Evolutionary conservation across 2,329 filamentous ascomycete genomes (phyloP).

Genomic region (Ambrosiella beaveri): DNA sequence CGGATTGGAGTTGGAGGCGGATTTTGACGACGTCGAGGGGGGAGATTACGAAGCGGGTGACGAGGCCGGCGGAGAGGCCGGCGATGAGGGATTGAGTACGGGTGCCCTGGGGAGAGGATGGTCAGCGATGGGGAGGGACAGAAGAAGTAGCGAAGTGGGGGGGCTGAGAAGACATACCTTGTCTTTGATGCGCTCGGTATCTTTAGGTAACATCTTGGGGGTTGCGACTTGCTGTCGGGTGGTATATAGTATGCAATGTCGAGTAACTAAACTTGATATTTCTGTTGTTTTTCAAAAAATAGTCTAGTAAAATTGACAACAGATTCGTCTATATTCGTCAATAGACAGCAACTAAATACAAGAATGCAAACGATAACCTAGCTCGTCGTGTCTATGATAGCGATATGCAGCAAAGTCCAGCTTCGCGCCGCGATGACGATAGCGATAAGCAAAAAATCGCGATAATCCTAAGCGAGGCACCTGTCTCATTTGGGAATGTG

Average conservation of each 20-base stretch:
- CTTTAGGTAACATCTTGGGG: background rate
- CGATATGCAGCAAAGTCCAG: background rate
- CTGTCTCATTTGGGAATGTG: background rate
- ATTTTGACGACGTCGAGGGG: slow-evolving; percentile 98
- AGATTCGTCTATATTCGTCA: too few relatives aligned
- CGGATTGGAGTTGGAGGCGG: slow-evolving; percentile 68
- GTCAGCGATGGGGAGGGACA: background rate
- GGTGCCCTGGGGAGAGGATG: slow-evolving; percentile 27
- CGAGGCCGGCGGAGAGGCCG: slow-evolving; percentile 55
- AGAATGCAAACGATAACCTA: background rate
- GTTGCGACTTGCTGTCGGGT: background rate
- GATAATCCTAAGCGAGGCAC: background rate
- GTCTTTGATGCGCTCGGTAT: slow-evolving; percentile 12
- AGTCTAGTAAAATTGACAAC: too few relatives aligned
- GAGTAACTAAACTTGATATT: too few relatives aligned
- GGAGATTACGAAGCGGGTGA: slow-evolving; percentile 84
- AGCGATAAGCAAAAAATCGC: background rate
- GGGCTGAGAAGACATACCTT: slow-evolving; percentile 7
- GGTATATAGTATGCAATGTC: background rate
- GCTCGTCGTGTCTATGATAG: background rate
- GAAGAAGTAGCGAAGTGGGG: background rate
- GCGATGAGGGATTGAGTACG: slow-evolving; percentile 38
- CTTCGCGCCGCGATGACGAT: background rate
- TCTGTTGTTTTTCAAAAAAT: too few relatives aligned
- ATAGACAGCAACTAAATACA: background rate